Base-by-base conservation (phyloP, 2,329 filamentous ascomycete species). In the Diaporthe helianthi region DNA sequence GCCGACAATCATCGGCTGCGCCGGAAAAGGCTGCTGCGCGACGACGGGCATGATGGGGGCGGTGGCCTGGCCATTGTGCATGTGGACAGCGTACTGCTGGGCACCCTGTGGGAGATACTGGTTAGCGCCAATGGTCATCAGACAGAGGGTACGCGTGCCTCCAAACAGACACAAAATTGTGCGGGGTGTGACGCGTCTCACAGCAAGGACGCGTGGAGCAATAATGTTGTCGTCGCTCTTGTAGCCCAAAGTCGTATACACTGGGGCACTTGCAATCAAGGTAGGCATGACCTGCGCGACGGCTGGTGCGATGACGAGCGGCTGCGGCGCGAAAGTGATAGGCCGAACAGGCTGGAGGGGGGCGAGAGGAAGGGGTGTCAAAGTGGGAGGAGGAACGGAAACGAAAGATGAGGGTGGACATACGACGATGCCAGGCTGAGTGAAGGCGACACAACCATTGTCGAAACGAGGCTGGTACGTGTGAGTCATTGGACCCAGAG, bases 401-500 rank as follows among this genome's bases (percentile, higher is more conserved):
- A 77, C 76, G 76, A 75, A 74, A 70, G 73, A 26, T 46, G 46
- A 46, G n/a, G 53, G 47, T 19, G 31, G 44, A 69, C 70, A 71
- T 71, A 71, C 65, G 49, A 49, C 64, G 63, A 67, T 71, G 69
- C 67, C 49, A 67, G 69, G 63, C 9, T 63, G 67, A 26, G 49
- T 22, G 41, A 49, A 53, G 17, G 33, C 60, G 52, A 53, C 63
- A 15, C n/a, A 31, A 33, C 76, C 76, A 52, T 74, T 76, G 73
- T 88, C 86, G 73, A 80, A 81, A 52, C 85, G 86, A 71, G 88
- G 87, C 65, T 85, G 78, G 73, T 88, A 89, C 24, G 83, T 82
- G 72, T 90, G 86, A 33, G 82, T 75, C 69, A 86, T 85, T 2
- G 86, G 83, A 4, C 87, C 88, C 75, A 83, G 82, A 52, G 84